These are phyloP conservation scores for Penicillium salamii DNA, from an alignment of 495 filamentous ascomycete species.

Conservation along the genomic window DNA sequence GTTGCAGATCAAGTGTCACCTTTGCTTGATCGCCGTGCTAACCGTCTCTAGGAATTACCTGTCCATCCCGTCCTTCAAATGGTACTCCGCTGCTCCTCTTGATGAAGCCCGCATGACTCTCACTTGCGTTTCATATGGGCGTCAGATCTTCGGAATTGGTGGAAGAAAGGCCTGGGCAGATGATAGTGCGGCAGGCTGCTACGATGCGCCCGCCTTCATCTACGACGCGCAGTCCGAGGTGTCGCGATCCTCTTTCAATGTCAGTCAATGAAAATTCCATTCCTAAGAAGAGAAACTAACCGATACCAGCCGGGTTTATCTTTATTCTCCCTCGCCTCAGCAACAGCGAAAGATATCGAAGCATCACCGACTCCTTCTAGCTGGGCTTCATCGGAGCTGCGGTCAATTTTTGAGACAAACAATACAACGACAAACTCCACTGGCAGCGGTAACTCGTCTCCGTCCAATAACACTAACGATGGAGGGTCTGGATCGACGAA, in stretches of 20 bases:
- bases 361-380: slow-evolving; percentile 9
- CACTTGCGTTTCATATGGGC: slow-evolving; percentile 9
- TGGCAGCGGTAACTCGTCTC: not conserved
- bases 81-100: slow-evolving; percentile 8
- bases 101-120: slow-evolving; percentile 10
- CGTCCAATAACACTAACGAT: not conserved
- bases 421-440: not conserved
- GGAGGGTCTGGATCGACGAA: slow-evolving; percentile 1
- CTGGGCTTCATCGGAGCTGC: slow-evolving; percentile 2
- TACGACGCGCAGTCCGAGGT: slow-evolving; percentile 17
- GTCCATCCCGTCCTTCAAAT: slow-evolving; percentile 18
- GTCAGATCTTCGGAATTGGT: slow-evolving; percentile 18
- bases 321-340: slow-evolving; percentile 7
- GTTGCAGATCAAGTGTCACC: not conserved
- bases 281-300: too few species aligned
- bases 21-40: not conserved
- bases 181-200: slow-evolving; percentile 7
- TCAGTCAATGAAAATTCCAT: too few species aligned
- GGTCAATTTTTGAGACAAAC: not conserved
- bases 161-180: slow-evolving; percentile 13
- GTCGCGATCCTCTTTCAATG: slow-evolving; percentile 6
- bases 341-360: slow-evolving; percentile 9
- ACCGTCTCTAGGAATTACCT: slow-evolving; percentile 9
- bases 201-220: slow-evolving; percentile 13
- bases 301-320: not conserved